Evolutionary conservation across 2,329 filamentous ascomycete genomes (phyloP).

Genomic region (Pseudopyrenochaeta lycopersici): DNA sequence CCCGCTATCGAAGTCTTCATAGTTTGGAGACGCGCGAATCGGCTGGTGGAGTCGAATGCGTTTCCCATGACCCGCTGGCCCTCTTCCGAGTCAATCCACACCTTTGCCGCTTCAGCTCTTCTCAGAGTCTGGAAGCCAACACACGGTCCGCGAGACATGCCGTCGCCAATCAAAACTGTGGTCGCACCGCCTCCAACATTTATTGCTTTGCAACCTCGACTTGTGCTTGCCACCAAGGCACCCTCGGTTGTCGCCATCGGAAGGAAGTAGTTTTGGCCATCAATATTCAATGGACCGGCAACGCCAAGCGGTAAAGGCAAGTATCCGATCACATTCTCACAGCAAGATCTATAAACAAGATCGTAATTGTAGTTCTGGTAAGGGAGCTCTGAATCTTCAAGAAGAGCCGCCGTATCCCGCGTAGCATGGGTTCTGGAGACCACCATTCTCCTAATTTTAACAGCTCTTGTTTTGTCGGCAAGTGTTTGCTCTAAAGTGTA

Average conservation of each 20-base stretch:
- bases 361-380: slow-evolving; percentile 95
- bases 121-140: slow-evolving; percentile 89
- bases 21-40: slow-evolving; percentile 86
- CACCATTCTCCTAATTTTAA: slow-evolving; percentile 88
- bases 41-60: slow-evolving; percentile 96
- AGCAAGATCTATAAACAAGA: slow-evolving; percentile 93
- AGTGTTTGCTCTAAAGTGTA: slow-evolving; percentile 94
- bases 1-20: slow-evolving; percentile 95
- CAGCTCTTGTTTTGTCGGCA: slow-evolving; percentile 84
- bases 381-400: slow-evolving; percentile 88
- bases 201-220: slow-evolving; percentile 95
- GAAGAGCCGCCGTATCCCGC: slow-evolving; percentile 73
- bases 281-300: slow-evolving; percentile 90
- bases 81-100: slow-evolving; percentile 93
- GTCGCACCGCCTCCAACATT: slow-evolving; percentile 93
- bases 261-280: slow-evolving; percentile 94
- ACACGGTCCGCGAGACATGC: slow-evolving; percentile 97
- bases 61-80: slow-evolving; percentile 85
- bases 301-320: slow-evolving; percentile 93
- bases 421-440: slow-evolving; percentile 88
- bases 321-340: slow-evolving; percentile 97
- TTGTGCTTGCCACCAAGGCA: slow-evolving; percentile 92
- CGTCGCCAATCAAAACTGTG: slow-evolving; percentile 92
- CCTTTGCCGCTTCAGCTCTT: slow-evolving; percentile 89
- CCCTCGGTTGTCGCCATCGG: slow-evolving; percentile 99